Conservation (phyloP, 768 basidiomycete species). For the Tylopilus balloui region DNA sequence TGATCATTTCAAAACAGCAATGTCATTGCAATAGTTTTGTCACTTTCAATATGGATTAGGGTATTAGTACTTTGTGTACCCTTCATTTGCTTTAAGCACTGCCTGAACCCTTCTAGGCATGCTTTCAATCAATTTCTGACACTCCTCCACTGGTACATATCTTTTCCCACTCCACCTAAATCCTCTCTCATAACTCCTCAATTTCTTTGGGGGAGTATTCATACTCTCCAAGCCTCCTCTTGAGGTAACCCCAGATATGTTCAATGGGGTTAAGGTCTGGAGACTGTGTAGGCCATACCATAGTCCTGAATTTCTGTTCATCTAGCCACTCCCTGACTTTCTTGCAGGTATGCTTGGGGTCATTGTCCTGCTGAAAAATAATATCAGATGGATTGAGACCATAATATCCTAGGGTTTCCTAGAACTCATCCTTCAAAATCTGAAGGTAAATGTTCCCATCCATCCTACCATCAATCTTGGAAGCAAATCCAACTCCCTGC, state of each 20-base stretch:
- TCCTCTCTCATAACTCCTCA: background rate
- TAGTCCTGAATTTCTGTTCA: background rate
- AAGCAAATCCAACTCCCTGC: background rate
- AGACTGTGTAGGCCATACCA: background rate
- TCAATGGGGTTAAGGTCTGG: background rate
- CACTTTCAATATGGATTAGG: background rate
- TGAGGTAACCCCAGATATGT: no score
- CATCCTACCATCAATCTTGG: background rate
- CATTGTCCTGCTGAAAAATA: background rate
- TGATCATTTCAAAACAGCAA: background rate
- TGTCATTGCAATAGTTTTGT: background rate
- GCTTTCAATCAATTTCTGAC: no score
- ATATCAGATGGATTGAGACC: background rate
- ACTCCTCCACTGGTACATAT: conserved; percentile 1
- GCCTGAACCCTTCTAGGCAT: no score
- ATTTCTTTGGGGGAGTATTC: no score
- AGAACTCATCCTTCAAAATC: background rate
- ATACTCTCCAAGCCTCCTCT: background rate
- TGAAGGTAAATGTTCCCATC: background rate
- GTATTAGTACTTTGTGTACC: no score
- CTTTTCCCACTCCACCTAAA: background rate
- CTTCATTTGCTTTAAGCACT: no score
- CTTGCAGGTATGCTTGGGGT: background rate
- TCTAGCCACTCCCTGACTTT: background rate
- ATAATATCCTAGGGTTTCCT: background rate